Base-by-base conservation (phyloP, 1,139 yeast species). In the Lodderomyces elongisporus region DNA sequence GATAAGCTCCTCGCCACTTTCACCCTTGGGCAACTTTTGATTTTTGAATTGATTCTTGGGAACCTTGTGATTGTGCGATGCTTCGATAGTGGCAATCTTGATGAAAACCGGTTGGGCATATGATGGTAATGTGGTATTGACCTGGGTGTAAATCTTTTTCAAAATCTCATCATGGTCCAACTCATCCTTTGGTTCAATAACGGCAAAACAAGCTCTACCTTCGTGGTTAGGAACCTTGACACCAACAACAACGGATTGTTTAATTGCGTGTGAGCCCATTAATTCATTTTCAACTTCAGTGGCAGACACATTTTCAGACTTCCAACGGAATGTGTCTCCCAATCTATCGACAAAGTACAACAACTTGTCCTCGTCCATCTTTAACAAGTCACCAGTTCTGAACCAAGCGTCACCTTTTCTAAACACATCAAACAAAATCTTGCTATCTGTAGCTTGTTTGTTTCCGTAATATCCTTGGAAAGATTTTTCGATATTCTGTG, bases 261-360 rank as follows among this genome's bases (percentile, higher is more conserved):
- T 66, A 39, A 87, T 62, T 7, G 62, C 59, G 40, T 60, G 52
- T 17, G 73, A 66, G n/a, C 83, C 84, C 60, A 70, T 62, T 27
- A 74, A 54, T 46, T 72, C 76, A 53, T 82, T 85, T 55, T 89
- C 97, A 27, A 91, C 96, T 59, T 91, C 96, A 28, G 89, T 80
- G 7, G 97, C 88, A 21, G 93, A 79, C 23, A 91, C 96, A 59
- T 91, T 89, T 61, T 91, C 98, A 2, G 95, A 84, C 60, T 88
- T 89, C 97, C 97, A 91, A 47, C 98, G 74, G 66, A 84, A 91
- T 0, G 97, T 89, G 54, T 91, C 98, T 25, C 98, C 98, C 52
- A 89, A 64, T 51, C 98, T 68, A 61, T 89, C 98, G 31, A 87
- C 88, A 57, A 91, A 91, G 58, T 83, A 87, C 49, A 84, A 66